Conservation (phyloP, 331 rosid genomes). For the Rosa hybrid region DNA sequence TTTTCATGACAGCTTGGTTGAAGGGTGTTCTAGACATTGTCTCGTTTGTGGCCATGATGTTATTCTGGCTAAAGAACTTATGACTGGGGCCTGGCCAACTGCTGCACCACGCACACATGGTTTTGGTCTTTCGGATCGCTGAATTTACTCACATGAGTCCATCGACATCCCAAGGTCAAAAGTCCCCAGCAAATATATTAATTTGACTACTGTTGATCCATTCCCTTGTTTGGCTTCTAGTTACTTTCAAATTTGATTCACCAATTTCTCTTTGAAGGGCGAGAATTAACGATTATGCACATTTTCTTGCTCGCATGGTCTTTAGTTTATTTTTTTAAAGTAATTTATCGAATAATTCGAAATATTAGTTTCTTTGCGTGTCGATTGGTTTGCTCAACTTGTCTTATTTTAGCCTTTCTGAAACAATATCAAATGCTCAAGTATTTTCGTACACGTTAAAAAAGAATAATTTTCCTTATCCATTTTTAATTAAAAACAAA, state of each 20-base stretch:
- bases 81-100: conserved; percentile 9
- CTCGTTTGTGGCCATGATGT: background rate
- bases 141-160: conserved; percentile 10
- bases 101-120: background rate
- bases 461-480: too few species aligned
- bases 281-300: background rate
- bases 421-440: too few species aligned
- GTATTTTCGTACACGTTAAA: too few species aligned
- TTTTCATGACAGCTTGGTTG: background rate
- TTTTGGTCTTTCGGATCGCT: background rate
- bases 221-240: background rate
- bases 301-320: background rate
- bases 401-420: too few species aligned
- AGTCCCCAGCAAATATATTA: background rate
- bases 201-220: conserved; percentile 6
- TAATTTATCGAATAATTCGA: too few species aligned
- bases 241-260: background rate
- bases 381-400: too few species aligned
- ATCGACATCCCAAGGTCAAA: conserved; percentile 10
- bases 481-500: too few species aligned
- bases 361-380: too few species aligned
- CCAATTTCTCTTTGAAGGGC: background rate
- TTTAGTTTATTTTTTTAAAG: background rate
- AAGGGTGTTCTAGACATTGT: background rate
- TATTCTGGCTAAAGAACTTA: background rate